Conservation (phyloP, 192 early-diverging fungal species). For the Powellomyces hirtus region DNA sequence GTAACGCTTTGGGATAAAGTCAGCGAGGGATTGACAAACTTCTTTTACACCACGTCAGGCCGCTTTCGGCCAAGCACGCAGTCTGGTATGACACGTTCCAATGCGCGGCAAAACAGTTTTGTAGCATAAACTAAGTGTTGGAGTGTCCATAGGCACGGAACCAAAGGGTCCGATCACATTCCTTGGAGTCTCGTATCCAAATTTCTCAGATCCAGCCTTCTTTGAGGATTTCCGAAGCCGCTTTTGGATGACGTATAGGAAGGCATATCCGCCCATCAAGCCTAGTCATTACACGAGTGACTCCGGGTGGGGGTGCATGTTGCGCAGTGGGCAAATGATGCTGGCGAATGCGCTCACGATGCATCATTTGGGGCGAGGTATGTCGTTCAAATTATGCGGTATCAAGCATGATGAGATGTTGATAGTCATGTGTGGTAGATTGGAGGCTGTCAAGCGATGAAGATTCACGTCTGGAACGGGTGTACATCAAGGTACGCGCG, state of each 20-base stretch:
- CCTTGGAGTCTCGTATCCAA: conserved; percentile 28
- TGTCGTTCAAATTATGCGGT: no score
- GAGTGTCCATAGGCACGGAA: neutral
- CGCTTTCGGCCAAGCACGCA: neutral
- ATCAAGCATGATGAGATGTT: no score
- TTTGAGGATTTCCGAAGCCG: conserved; percentile 76
- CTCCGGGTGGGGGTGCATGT: conserved; percentile 89
- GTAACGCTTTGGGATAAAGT: conserved; percentile 15
- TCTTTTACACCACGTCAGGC: conserved; percentile 12
- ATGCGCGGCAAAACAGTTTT: neutral
- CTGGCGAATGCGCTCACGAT: conserved; percentile 79
- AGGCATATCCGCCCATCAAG: conserved; percentile 79
- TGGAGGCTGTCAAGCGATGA: conserved; percentile 34
- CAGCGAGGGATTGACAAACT: conserved; percentile 5
- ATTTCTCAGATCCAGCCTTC: conserved; percentile 46
- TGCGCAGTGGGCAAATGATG: conserved; percentile 90
- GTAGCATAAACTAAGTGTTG: neutral
- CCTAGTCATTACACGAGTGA: conserved; percentile 76
- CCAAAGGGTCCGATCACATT: conserved; percentile 20
- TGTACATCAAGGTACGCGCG: no score
- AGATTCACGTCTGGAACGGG: no score
- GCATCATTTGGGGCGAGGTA: conserved; percentile 75
- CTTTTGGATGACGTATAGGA: conserved; percentile 94
- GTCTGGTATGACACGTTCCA: neutral
- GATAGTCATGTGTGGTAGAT: no score